Evolutionary conservation across 805 yeast species (phyloP).

Genomic region (Lipomyces yamanashiensis): DNA sequence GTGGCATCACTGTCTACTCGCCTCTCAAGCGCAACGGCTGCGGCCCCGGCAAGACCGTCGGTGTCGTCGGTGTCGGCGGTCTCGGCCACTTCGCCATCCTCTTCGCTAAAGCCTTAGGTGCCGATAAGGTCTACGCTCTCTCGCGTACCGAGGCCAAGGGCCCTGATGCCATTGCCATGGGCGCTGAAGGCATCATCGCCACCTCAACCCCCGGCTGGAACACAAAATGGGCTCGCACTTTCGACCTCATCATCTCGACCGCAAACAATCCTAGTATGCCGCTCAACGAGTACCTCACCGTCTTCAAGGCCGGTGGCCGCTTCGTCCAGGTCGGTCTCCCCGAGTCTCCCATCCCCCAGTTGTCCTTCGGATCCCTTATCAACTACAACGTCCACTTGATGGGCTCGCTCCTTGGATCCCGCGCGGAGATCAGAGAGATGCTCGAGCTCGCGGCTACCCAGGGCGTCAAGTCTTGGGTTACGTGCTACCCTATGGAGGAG

Average conservation of each 20-base stretch:
- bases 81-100: conserved; percentile 67
- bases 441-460: conserved; percentile 65
- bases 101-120: conserved; percentile 66
- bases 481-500: conserved; percentile 35
- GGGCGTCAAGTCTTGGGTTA: conserved; percentile 38
- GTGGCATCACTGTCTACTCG: conserved; percentile 73
- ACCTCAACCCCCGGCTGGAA: conserved; percentile 51
- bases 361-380: conserved; percentile 36
- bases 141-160: conserved; percentile 58
- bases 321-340: conserved; percentile 74
- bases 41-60: conserved; percentile 59
- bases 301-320: conserved; percentile 62
- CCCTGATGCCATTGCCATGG: conserved; percentile 57
- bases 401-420: conserved; percentile 65
- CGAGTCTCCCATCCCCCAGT: conserved; percentile 37
- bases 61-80: conserved; percentile 69
- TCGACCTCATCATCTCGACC: conserved; percentile 60
- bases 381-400: conserved; percentile 40
- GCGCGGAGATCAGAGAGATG: conserved; percentile 68
- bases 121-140: conserved; percentile 59
- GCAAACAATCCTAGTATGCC: conserved; percentile 53
- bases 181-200: conserved; percentile 60
- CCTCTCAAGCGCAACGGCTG: conserved; percentile 59
- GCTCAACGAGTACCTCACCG: conserved; percentile 51
- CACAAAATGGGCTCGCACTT: conserved; percentile 41